Base-by-base conservation (phyloP, 495 filamentous ascomycete species). In the Annulohypoxylon stygium region DNA sequence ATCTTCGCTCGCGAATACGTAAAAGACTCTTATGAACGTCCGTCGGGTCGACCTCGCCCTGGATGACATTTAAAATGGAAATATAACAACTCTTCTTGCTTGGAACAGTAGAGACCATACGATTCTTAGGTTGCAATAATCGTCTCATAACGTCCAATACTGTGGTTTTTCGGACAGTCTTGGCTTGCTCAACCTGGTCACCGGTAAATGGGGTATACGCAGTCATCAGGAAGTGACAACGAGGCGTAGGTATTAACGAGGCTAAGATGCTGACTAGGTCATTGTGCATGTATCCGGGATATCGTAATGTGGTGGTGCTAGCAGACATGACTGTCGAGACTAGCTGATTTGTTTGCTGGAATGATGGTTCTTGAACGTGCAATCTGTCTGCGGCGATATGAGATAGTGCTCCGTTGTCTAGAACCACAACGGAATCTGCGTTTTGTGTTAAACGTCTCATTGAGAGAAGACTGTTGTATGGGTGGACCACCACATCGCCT, bases 241-340 rank as follows among this genome's bases (percentile, higher is more conserved):
- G 92, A 12, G 96, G 96, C 0, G 94, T 98, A 8, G 96, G 96
- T 58, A 99, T 98, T 5, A 99, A 87, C 20, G 94, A 97, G 41
- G 96, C 97, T 53, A 98, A 90, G 77, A 99, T 98, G 76, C 95
- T 94, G 71, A 97, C 95, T 7, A 99, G 91, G 78, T 99, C 96
- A 79, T 99, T 99, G 83, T 99, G 96, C 97, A 99, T 98, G 78
- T 99, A 99, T 26, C 97, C 96, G 1, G 96, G 96, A 79, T 99
- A 98, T 67, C 96, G 89, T 36, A 99, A 90, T 7, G 96, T 97
- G 5, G 95, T 97, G 1, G 96, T 99, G 75, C 93, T 95, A 9
- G 97, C 96, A 25, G 95, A 98, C 96, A 99, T 99, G 72, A 99
- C 97, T 2, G 97, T 99, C 30, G 95, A 97, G 9, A 97, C 95